phyloP scores from a whole-genome alignment of 352 stramenopile species.

The Phytophthora pluvialis region DNA sequence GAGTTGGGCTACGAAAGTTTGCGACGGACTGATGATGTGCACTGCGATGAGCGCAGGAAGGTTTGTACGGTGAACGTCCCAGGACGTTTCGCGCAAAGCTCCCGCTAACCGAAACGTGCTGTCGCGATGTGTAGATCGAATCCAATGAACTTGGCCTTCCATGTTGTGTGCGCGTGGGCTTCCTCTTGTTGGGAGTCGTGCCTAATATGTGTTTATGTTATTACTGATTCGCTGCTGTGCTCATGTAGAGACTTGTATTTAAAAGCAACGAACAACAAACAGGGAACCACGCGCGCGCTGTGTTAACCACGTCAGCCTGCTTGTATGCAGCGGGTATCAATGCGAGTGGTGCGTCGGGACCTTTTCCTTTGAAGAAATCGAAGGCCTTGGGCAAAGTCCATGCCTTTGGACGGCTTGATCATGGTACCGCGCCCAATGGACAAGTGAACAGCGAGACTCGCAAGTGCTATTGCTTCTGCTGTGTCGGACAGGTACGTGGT shows the following conservation, averaged over 20 bases:
- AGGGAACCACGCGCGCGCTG: slow-evolving; percentile 7
- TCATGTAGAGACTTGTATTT: slow-evolving; percentile 33
- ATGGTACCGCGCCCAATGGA: too few relatives aligned
- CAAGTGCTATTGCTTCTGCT: neutral
- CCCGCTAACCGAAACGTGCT: slow-evolving; percentile 45
- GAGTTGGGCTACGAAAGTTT: slow-evolving; percentile 19
- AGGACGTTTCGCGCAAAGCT: slow-evolving; percentile 18
- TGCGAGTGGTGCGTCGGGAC: neutral
- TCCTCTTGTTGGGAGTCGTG: slow-evolving; percentile 21
- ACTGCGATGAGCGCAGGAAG: slow-evolving; percentile 30
- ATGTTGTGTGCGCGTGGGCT: slow-evolving; percentile 37
- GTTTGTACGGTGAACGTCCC: slow-evolving; percentile 41
- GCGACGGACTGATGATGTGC: slow-evolving; percentile 16
- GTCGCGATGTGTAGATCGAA: slow-evolving; percentile 50
- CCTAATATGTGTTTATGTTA: slow-evolving; percentile 34
- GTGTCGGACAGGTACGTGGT: neutral
- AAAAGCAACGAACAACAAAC: slow-evolving; percentile 34
- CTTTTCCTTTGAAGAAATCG: slow-evolving; percentile 8
- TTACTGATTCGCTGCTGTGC: slow-evolving; percentile 37
- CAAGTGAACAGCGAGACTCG: neutral
- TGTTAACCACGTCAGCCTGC: neutral
- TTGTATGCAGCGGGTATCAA: slow-evolving; percentile 2
- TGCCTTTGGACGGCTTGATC: neutral
- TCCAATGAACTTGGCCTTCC: slow-evolving; percentile 51
- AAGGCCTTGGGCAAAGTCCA: neutral